Percentiles rank a stretch among this genome's conserved stretches.
Evolutionary conservation across 306 rosid genomes (phyloP).

Genomic region (Lathyrus aphaca): DNA sequence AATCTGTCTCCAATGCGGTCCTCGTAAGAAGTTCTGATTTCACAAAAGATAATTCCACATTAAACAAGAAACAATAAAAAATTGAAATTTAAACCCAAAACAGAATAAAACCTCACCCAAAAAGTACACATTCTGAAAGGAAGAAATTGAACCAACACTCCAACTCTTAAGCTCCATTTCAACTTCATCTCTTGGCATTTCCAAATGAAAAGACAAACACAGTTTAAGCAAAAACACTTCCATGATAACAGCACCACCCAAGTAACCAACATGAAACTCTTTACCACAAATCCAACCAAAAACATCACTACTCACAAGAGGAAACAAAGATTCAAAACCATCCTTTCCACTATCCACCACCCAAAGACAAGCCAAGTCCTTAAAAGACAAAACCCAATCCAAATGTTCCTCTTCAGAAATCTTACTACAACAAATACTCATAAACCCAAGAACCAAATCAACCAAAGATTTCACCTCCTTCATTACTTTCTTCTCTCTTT

Average conservation of each 20-base stretch:
- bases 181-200: constrained; percentile 47
- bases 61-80: constrained; percentile 33
- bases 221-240: constrained; percentile 64
- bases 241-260: constrained; percentile 65
- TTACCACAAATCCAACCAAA: constrained; percentile 44
- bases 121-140: constrained; percentile 57
- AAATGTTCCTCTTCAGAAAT: constrained; percentile 42
- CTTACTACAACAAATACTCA: constrained; percentile 48
- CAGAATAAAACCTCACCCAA: constrained; percentile 49
- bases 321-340: constrained; percentile 57
- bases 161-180: constrained; percentile 61
- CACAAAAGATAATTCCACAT: constrained; percentile 43
- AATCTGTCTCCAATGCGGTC: constrained; percentile 57
- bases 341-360: constrained; percentile 38
- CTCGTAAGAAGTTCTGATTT: constrained; percentile 62
- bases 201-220: constrained; percentile 42
- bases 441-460: constrained; percentile 61
- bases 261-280: constrained; percentile 46
- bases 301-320: constrained; percentile 60
- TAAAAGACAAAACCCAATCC: constrained; percentile 44
- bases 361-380: constrained; percentile 61
- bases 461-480: constrained; percentile 61
- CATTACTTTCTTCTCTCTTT: neutral
- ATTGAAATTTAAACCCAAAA: constrained; percentile 23
- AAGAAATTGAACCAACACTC: constrained; percentile 66